phyloP scores from a whole-genome alignment of 305 asterid species.

The Fraxinus floribunda region DNA sequence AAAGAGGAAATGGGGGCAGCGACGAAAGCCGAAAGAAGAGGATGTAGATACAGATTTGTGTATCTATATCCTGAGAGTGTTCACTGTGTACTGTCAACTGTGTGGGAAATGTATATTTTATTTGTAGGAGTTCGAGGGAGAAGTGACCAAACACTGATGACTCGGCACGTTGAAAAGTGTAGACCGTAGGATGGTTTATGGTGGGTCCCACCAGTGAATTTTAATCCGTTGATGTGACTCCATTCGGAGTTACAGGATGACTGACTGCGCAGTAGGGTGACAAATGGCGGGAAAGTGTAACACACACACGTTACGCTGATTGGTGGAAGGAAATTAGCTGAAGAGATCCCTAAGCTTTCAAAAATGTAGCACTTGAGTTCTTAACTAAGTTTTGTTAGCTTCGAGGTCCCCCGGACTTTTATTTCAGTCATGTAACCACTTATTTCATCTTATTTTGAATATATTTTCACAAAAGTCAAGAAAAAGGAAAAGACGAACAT shows the following conservation, averaged over 20 bases:
- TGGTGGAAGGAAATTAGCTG: not conserved
- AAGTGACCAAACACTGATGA: not conserved
- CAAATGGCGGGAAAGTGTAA: constrained; percentile 25
- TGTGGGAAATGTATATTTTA: constrained; percentile 10
- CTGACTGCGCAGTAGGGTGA: constrained; percentile 18
- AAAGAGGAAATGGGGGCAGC: not conserved
- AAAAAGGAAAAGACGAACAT: too few species aligned
- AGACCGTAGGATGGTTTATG: not conserved
- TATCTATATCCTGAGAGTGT: constrained; percentile 14
- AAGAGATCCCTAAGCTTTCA: not conserved
- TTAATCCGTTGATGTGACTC: constrained; percentile 14
- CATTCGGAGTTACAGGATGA: constrained; percentile 5
- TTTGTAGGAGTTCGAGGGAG: not conserved
- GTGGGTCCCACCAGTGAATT: not conserved
- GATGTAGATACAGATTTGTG: constrained; percentile 16
- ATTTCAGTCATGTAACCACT: not conserved
- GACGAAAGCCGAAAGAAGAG: not conserved
- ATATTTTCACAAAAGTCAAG: not conserved
- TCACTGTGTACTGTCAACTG: constrained; percentile 2
- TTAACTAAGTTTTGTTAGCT: not conserved
- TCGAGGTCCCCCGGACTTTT: not conserved
- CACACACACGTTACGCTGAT: not conserved
- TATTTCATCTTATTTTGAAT: not conserved
- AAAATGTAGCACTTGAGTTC: not conserved
- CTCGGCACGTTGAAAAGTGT: constrained; percentile 2